Evolutionary conservation across 2,329 filamentous ascomycete species (phyloP).

Genomic region (Pseudogymnoascus sp.): DNA sequence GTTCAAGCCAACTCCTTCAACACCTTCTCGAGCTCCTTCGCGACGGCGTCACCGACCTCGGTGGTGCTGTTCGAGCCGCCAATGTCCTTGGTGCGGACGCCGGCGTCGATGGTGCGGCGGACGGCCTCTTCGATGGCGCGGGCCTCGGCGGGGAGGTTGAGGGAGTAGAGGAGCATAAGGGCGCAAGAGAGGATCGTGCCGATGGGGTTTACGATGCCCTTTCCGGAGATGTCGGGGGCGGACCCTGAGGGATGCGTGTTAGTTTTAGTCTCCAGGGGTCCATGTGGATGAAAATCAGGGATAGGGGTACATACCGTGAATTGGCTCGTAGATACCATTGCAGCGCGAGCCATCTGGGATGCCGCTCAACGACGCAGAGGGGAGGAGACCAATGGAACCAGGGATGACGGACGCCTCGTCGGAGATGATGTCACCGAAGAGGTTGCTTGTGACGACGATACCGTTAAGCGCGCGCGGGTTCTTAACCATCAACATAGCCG

Average conservation of each 20-base stretch:
- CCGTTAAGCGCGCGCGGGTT: conserved; percentile 83
- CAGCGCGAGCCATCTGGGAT: conserved; percentile 76
- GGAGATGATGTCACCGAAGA: conserved; percentile 93
- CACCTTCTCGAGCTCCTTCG: conserved; percentile 62
- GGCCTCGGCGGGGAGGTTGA: conserved; percentile 70
- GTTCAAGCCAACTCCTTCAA: conserved; percentile 32
- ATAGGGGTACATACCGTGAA: conserved; percentile 62
- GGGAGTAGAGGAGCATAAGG: conserved; percentile 94
- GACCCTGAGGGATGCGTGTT: conserved; percentile 54
- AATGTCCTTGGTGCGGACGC: conserved; percentile 75
- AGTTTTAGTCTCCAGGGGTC: conserved; percentile 4
- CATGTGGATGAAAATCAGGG: not conserved
- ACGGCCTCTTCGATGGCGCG: conserved; percentile 76
- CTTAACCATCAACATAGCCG: conserved; percentile 98
- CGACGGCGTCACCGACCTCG: conserved; percentile 78
- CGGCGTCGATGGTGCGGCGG: conserved; percentile 67
- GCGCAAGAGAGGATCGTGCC: conserved; percentile 86
- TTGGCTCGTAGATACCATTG: conserved; percentile 96
- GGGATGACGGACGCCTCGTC: conserved; percentile 95
- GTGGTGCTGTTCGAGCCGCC: conserved; percentile 66
- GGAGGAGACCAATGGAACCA: conserved; percentile 78
- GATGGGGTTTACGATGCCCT: conserved; percentile 86
- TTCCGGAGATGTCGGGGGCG: conserved; percentile 86
- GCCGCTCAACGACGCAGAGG: conserved; percentile 77
- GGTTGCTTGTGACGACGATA: conserved; percentile 83